Base-by-base conservation (phyloP, 2,329 filamentous ascomycete genomes). In the Penicillium sp. region DNA sequence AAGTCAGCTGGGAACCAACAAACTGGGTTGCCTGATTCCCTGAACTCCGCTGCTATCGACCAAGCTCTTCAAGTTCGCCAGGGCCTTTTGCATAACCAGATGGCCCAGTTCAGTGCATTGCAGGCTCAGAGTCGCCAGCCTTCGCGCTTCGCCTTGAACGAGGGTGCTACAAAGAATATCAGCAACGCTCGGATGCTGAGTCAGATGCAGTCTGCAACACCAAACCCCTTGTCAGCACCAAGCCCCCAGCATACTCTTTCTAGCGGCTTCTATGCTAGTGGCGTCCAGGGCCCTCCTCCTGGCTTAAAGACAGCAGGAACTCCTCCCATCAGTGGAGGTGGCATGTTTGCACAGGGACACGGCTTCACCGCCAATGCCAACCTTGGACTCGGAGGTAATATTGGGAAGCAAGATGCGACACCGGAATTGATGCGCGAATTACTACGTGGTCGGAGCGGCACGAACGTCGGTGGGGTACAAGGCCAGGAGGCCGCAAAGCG, bases 221-320 rank as follows among this genome's bases (percentile, higher is more conserved):
- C 70, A 1, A 76, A 75, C 46, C 71, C 73, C 10, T 63, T 76
- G 31, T 66, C 70, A 10, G 68, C 71, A 4, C 71, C 73, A 13
- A 72, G 66, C 39, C 69, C 71, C 23, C 74, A 75, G 57, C 73
- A 75, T 37, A 61, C 61, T 24, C 71, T 83, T 48, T 74, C 81
- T 61, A 85, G 82, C 60, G 89, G 90, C 59, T 94, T 91, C 71
- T 97, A 94, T 72, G 85, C 87, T 44, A 87, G 86, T 50, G 90
- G 90, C 9, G 91, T 97, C 67, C 91, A 95, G 67, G 93, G 92
- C 3, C 94, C 95, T 24, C 94, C 94, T 55, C 95, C 94, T 0
- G 94, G 94, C 9, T 81, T 99, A 24, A 99, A 99, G 77, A 95
- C 93, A 19, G 92, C 92, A 2, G 91, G 92, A 37, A 97, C 93